A percentile compares a stretch with the other conserved stretches of the same genome.
Conservation (phyloP, 345 rosid genomes). For the Erysimum cheiranthoides region DNA sequence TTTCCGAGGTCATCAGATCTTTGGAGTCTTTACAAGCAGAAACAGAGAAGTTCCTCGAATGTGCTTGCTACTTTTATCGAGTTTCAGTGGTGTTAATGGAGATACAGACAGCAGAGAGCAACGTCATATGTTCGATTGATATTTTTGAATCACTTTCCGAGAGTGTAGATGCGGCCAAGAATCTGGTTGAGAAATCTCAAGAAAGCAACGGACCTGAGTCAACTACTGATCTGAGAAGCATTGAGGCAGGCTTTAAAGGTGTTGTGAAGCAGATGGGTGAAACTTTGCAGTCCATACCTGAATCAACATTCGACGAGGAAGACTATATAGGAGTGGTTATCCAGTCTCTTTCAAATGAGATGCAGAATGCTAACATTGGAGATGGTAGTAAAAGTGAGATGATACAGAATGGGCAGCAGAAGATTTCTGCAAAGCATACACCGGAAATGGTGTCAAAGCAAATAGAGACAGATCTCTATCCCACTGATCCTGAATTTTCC, state of each 20-base stretch:
- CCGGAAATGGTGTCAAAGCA: slow-evolving; percentile 34
- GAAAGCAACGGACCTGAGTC: slow-evolving; percentile 37
- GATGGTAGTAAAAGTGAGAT: slow-evolving; percentile 42
- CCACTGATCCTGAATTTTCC: slow-evolving; percentile 52
- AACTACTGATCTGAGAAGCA: slow-evolving; percentile 52
- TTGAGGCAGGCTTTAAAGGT: slow-evolving; percentile 52
- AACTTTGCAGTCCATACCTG: slow-evolving; percentile 69
- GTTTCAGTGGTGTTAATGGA: slow-evolving; percentile 70
- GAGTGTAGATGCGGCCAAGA: slow-evolving; percentile 53
- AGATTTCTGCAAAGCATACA: slow-evolving; percentile 18
- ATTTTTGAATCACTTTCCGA: slow-evolving; percentile 60
- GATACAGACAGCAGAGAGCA: slow-evolving; percentile 54
- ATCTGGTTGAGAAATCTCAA: slow-evolving; percentile 50
- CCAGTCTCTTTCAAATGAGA: slow-evolving; percentile 69
- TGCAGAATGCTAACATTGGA: slow-evolving; percentile 56
- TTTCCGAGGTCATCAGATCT: slow-evolving; percentile 58
- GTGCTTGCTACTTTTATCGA: slow-evolving; percentile 74
- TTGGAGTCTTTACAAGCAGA: slow-evolving; percentile 49
- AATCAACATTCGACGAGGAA: slow-evolving; percentile 56
- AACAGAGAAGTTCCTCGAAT: slow-evolving; percentile 53
- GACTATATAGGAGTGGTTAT: slow-evolving; percentile 63
- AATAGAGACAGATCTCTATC: slow-evolving; percentile 71
- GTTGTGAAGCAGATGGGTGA: slow-evolving; percentile 61
- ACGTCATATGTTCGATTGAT: slow-evolving; percentile 52
- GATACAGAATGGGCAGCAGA: slow-evolving; percentile 30